Conservation (phyloP, 2,329 filamentous ascomycete genomes). For the Tolypocladium pustulatum region DNA sequence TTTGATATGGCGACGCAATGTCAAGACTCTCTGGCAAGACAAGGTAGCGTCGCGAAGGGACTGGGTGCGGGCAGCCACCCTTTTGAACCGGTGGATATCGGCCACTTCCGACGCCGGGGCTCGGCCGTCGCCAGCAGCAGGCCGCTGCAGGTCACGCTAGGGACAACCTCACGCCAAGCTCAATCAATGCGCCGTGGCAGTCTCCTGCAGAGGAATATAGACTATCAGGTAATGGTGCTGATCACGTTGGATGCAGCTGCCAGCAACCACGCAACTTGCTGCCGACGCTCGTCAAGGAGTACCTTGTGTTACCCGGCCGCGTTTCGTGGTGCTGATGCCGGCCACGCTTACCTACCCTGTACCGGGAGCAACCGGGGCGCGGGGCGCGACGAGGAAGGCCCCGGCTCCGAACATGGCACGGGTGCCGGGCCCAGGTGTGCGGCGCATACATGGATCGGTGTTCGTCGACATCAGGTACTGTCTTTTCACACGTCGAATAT, state of each 20-base stretch:
- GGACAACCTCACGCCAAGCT: not conserved
- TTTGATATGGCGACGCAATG: not conserved
- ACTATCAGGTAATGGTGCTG: not conserved
- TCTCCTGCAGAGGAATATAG: not conserved
- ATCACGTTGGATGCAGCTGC: not conserved
- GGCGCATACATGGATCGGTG: not conserved
- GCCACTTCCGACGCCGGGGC: constrained; percentile 5
- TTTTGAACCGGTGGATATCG: not conserved
- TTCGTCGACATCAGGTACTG: not conserved
- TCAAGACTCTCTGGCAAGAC: not conserved
- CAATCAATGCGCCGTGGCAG: not conserved
- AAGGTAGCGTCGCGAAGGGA: not conserved
- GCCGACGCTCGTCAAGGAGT: not conserved
- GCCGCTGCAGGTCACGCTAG: not conserved
- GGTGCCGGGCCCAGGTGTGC: not conserved
- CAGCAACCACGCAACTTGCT: not conserved
- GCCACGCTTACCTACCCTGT: not conserved
- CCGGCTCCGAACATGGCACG: not conserved
- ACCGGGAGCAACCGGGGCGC: not conserved
- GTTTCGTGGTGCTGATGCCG: too few relatives aligned
- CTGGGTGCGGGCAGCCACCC: not conserved
- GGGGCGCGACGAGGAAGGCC: not conserved
- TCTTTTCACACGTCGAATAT: not conserved
- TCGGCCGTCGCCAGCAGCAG: not conserved
- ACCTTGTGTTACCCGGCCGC: not conserved